Evolutionary conservation across 139 green algal species (phyloP), one percentile per base, ranked within the genome.

Genomic region (Chlorella sp.): DNA sequence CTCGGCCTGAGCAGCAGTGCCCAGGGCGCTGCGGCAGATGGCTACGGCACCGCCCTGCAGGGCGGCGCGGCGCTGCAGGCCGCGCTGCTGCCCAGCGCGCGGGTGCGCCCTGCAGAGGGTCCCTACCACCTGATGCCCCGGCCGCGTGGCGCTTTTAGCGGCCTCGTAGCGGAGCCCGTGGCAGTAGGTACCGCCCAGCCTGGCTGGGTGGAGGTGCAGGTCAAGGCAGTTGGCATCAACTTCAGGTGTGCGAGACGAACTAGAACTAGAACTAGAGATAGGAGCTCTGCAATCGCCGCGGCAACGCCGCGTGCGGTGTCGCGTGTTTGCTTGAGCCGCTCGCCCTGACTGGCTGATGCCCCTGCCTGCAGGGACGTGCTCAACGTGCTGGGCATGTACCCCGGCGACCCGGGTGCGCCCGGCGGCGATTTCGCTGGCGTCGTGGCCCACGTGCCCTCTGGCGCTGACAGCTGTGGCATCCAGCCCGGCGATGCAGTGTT

Each of bases 371-470:
- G 86, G 55, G 86, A 91, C 66, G 86, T 91, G 42, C 85, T 91
- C 36, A 91, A 91, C 64, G 82, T 91, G 35, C 67, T 91, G 62
- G 87, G 79, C 51, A 92, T 90, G 84, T 91, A 92, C 74, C 83
- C 87, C 33, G 86, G 86, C 8, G 87, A 91, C 68, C 74, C 74
- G 21, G 80, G 74, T 0, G 42, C 74, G 9, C 86, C 86, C 0
- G 88, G 88, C 2, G 86, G 86, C 56, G 88, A 92, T 67, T 89
- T 69, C 48, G 68, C 86, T 21, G 88, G 88, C n/a, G 64, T 91
- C 15, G 77, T 92, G 65, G 61, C 77, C 12, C 51, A 46, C 1
- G 68, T 77, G 9, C 72, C 79, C 5, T 25, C 64, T 14, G 84
- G 74, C 29, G 40, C 56, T 17, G 41, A 43, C 11, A 15, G 42